A percentile compares a stretch with the other conserved stretches of the same genome.
Evolutionary conservation across 331 rosid genomes (phyloP).

Genomic region (Acacia concinna): DNA sequence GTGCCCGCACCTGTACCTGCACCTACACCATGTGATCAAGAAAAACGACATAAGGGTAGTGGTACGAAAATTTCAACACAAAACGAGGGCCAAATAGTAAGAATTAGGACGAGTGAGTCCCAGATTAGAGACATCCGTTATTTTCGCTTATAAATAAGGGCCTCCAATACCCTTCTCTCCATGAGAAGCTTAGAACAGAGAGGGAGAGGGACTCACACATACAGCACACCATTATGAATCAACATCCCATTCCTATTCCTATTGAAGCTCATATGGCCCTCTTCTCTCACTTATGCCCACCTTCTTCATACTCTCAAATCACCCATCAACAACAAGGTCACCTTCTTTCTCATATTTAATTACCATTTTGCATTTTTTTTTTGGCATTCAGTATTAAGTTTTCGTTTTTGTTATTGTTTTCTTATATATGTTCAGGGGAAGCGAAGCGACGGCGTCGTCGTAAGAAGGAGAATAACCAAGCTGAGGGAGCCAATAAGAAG

Average conservation of each 20-base stretch:
- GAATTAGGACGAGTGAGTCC: background rate
- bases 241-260: conserved; percentile 5
- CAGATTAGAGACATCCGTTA: background rate
- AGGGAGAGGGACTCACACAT: background rate
- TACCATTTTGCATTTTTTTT: background rate
- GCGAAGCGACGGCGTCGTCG: conserved; percentile 59
- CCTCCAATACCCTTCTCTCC: conserved; percentile 32
- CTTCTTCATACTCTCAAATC: conserved; percentile 38
- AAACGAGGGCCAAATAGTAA: background rate
- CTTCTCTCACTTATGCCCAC: conserved; percentile 46
- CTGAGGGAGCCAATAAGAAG: conserved; percentile 43
- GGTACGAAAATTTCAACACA: background rate
- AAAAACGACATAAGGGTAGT: background rate
- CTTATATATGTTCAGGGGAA: conserved; percentile 36
- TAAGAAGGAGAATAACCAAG: conserved; percentile 48
- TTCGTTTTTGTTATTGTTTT: background rate
- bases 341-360: background rate
- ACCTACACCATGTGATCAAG: background rate
- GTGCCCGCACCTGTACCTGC: background rate
- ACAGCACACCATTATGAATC: conserved; percentile 24
- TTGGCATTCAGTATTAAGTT: background rate
- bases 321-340: conserved; percentile 62
- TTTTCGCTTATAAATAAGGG: conserved; percentile 53
- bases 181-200: background rate
- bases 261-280: conserved; percentile 39